Conservation (phyloP, 2,329 filamentous ascomycete genomes). For the Tympanopsis confertula region DNA sequence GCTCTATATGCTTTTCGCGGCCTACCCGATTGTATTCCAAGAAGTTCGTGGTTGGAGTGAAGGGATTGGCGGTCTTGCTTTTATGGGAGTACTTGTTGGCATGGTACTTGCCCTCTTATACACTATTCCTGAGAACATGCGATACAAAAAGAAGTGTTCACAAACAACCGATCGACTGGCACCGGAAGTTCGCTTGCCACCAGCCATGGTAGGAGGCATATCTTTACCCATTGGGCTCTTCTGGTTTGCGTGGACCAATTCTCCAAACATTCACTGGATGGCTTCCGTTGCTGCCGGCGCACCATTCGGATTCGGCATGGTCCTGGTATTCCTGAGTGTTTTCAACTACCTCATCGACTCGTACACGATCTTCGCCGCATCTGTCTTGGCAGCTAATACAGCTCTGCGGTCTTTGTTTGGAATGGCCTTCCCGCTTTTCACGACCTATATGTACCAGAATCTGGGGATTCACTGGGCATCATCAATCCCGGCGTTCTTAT, state of each 20-base stretch:
- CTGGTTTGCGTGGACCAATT: conserved; percentile 46
- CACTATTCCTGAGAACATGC: conserved; percentile 29
- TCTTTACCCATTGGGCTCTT: conserved; percentile 40
- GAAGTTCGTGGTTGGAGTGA: conserved; percentile 30
- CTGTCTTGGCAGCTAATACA: conserved; percentile 25
- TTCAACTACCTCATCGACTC: not conserved
- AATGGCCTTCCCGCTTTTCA: conserved; percentile 30
- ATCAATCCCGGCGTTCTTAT: conserved; percentile 20
- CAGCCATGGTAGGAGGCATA: conserved; percentile 40
- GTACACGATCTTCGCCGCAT: not conserved
- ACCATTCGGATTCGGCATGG: not conserved
- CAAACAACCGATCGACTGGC: conserved; percentile 32
- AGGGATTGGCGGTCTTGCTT: conserved; percentile 37
- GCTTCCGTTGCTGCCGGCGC: conserved; percentile 23
- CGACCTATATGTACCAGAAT: conserved; percentile 21
- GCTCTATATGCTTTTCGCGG: conserved; percentile 27
- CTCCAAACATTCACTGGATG: conserved; percentile 33
- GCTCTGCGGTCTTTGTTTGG: conserved; percentile 27
- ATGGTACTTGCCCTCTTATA: conserved; percentile 37
- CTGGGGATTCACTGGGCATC: conserved; percentile 24
- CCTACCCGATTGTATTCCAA: conserved; percentile 39
- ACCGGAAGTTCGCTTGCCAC: conserved; percentile 43
- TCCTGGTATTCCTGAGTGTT: not conserved
- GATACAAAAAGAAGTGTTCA: conserved; percentile 30
- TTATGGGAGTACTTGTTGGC: conserved; percentile 42